Evolutionary conservation across 192 early-diverging fungal genomes (phyloP).

Genomic region (Coemansia sp.): DNA sequence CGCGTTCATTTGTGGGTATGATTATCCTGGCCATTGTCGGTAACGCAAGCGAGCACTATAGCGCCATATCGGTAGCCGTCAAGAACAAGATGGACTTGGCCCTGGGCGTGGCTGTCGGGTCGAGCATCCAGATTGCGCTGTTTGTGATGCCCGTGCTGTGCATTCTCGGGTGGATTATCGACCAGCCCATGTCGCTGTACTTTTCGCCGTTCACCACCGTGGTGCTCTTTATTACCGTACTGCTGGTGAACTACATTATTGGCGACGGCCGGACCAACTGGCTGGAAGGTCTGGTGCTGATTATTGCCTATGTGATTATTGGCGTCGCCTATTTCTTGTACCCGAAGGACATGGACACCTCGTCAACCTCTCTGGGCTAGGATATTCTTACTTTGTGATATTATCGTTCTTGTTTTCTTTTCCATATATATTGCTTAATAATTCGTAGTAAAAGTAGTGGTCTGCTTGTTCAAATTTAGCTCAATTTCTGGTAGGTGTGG

Average conservation of each 20-base stretch:
- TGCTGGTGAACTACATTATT: conserved; percentile 76
- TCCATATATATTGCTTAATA: too few relatives aligned
- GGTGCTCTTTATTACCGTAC: conserved; percentile 72
- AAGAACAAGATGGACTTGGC: conserved; percentile 92
- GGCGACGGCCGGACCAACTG: conserved; percentile 88
- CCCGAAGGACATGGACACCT: conserved; percentile 47
- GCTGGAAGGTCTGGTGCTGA: conserved; percentile 82
- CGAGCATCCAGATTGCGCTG: conserved; percentile 85
- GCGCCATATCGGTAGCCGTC: conserved; percentile 72
- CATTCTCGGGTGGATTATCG: conserved; percentile 82
- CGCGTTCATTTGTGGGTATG: conserved; percentile 84
- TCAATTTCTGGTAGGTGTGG: not conserved
- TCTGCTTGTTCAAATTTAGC: not conserved
- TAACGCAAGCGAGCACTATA: conserved; percentile 85
- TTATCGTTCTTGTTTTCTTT: not conserved
- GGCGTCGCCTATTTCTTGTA: conserved; percentile 77
- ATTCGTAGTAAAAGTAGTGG: too few relatives aligned
- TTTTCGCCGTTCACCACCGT: conserved; percentile 81
- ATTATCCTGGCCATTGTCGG: conserved; percentile 89
- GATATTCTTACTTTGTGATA: not conserved
- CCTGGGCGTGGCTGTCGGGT: conserved; percentile 83
- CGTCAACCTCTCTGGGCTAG: conserved; percentile 2
- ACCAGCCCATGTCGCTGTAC: conserved; percentile 72
- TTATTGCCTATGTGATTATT: conserved; percentile 80
- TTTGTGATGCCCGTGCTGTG: conserved; percentile 67